phyloP scores from a whole-genome alignment of 495 filamentous ascomycete species.

The Astrocystis sublimbata region DNA sequence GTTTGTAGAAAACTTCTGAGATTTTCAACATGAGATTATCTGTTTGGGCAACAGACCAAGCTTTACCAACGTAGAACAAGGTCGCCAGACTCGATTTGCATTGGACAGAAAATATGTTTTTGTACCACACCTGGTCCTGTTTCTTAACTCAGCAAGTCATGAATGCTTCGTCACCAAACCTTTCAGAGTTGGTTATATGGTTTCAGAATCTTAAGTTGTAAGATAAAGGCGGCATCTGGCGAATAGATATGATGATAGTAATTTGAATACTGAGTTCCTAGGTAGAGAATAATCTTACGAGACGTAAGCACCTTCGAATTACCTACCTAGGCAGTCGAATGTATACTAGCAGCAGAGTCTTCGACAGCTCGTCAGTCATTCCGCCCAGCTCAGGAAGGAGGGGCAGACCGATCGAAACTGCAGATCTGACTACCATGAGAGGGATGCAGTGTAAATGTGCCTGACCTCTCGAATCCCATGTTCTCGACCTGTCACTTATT shows the following conservation, averaged over 20 bases:
- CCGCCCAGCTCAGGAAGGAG: slow-evolving; percentile 21
- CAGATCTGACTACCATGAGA: slow-evolving; percentile 7
- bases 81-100: neutral
- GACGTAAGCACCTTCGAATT: slow-evolving; percentile 4
- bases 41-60: neutral
- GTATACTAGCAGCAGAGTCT: slow-evolving; percentile 11
- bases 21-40: neutral
- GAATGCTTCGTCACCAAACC: neutral
- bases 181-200: neutral
- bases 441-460: slow-evolving; percentile 1
- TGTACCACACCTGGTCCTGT: neutral
- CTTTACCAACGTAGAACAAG: neutral
- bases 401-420: slow-evolving; percentile 15
- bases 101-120: too few species aligned
- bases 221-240: neutral
- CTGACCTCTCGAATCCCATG: slow-evolving; percentile 12
- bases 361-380: slow-evolving; percentile 13
- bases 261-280: neutral
- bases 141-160: neutral
- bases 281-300: neutral
- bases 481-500: slow-evolving; percentile 31
- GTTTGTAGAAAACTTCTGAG: slow-evolving; percentile 71
- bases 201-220: neutral
- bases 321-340: slow-evolving; percentile 9
- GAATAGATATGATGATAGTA: neutral